Evolutionary conservation across 441 rosid species (phyloP).

Genomic region (Kokia cookei): DNA sequence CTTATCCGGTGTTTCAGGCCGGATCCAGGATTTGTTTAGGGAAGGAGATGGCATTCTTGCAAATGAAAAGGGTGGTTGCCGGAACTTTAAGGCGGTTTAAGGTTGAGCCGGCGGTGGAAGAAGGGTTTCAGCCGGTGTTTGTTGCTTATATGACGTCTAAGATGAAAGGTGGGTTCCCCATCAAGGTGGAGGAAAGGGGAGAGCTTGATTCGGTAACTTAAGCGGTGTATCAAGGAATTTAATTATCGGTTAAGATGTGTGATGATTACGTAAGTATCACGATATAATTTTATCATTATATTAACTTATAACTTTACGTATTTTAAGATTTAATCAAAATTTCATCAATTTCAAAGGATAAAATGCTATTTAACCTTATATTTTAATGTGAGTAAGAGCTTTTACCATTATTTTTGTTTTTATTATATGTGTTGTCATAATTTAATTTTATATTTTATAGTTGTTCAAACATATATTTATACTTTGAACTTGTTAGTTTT

Average conservation of each 20-base stretch:
- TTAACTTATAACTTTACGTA: too few species aligned
- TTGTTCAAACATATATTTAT: too few species aligned
- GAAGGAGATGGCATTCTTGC: slow-evolving; percentile 60
- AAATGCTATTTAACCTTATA: too few species aligned
- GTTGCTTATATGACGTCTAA: slow-evolving; percentile 22
- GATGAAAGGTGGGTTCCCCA: slow-evolving; percentile 41
- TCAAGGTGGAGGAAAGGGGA: slow-evolving; percentile 29
- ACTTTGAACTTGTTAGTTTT: too few species aligned
- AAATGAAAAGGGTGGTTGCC: slow-evolving; percentile 50
- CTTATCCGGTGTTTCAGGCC: slow-evolving; percentile 51
- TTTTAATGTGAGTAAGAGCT: too few species aligned
- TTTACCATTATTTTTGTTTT: too few species aligned
- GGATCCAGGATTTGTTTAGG: slow-evolving; percentile 62
- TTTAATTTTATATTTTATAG: too few species aligned
- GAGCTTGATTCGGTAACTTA: neutral
- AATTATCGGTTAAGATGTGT: neutral
- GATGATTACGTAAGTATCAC: neutral
- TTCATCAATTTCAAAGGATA: too few species aligned
- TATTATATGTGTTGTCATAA: too few species aligned
- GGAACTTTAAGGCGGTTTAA: slow-evolving; percentile 29
- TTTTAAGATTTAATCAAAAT: too few species aligned
- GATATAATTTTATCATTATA: too few species aligned
- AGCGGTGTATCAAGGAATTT: neutral
- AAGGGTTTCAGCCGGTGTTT: slow-evolving; percentile 27
- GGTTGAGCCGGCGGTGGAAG: slow-evolving; percentile 27